phyloP scores from a whole-genome alignment of 495 filamentous ascomycete species.

The Xylaria scruposa region DNA sequence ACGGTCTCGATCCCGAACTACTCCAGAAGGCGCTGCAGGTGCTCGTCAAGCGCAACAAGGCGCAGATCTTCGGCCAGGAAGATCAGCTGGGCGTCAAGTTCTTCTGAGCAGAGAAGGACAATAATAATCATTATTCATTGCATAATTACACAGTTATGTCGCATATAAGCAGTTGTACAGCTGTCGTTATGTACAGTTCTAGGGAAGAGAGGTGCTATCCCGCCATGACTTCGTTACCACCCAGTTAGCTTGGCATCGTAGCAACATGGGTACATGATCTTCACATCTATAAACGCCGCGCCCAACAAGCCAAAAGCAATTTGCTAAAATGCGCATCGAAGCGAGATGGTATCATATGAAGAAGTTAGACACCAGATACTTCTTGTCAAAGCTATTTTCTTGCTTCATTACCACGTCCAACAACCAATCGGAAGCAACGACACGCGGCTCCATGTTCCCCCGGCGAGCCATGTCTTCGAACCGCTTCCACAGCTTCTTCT shows the following conservation, averaged over 20 bases:
- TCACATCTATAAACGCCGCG: slow-evolving; percentile 19
- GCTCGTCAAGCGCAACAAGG: slow-evolving; percentile 86
- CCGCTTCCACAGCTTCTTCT: slow-evolving; percentile 76
- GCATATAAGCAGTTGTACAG: slow-evolving; percentile 14
- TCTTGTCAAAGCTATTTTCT: slow-evolving; percentile 66
- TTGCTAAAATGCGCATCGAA: neutral
- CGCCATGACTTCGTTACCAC: slow-evolving; percentile 17
- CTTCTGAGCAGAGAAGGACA: slow-evolving; percentile 61
- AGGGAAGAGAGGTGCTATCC: slow-evolving; percentile 9
- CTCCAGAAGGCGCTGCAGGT: slow-evolving; percentile 78
- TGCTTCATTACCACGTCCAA: slow-evolving; percentile 89
- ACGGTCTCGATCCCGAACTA: slow-evolving; percentile 83
- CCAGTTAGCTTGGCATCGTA: slow-evolving; percentile 24
- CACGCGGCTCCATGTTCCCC: slow-evolving; percentile 72
- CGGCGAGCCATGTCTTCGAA: slow-evolving; percentile 79
- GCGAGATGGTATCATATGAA: slow-evolving; percentile 30
- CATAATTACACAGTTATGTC: slow-evolving; percentile 14
- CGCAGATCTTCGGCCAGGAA: slow-evolving; percentile 89
- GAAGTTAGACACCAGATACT: slow-evolving; percentile 59
- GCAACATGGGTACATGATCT: slow-evolving; percentile 1
- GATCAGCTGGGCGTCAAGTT: slow-evolving; percentile 94
- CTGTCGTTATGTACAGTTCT: slow-evolving; percentile 20
- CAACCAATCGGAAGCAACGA: slow-evolving; percentile 88
- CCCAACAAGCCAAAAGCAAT: neutral
- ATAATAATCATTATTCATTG: slow-evolving; percentile 18